Evolutionary conservation across 2,329 filamentous ascomycete species (phyloP), one percentile per base, ranked within the genome.

Genomic region (Pseudocercospora ulei): DNA sequence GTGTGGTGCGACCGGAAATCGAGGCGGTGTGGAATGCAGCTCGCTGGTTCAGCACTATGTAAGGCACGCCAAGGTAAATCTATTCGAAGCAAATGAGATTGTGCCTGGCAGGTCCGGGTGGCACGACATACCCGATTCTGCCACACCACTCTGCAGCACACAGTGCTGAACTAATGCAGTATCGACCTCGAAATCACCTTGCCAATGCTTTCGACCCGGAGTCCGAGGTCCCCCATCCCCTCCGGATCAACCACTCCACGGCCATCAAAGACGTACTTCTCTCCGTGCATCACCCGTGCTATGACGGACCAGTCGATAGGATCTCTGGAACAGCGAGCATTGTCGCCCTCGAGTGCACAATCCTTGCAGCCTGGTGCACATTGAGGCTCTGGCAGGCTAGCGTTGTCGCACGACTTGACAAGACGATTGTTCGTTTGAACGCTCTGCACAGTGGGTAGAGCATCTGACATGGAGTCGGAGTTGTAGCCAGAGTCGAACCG

Each of bases 201-300:
- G 29, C 58, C 58, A 41, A 60, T 56, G 19, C 47, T 47, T 39
- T 57, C 48, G 38, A 60, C 56, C 16, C 46, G 46, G 50, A 60
- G 60, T 6, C 55, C 57, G 7, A 62, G 43, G 12, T 38, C 25
- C 34, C 51, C 50, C 29, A 61, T 40, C 37, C 48, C 47, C 19
- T 34, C 41, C 3, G 44, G 42, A 38, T 61, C 56, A 27, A 61
- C 49, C 17, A 61, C 48, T 24, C 55, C 55, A 11, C 58, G 41
- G 7, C 56, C 56, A 35, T 61, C 59, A 38, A 62, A 60, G 12
- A 62, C 48, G 31, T 54, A 58, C 37, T 46, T 47, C n/a, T 59
- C 58, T 16, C 47, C 38, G 12, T 49, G 47, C 57, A 62, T 60
- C 23, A 45, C 24, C 6, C 33, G 20, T 4, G 57, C 55, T 7